Evolutionary conservation across 768 basidiomycete genomes (phyloP), one percentile per base, ranked within the genome.

Genomic region (Lentinula sp.): DNA sequence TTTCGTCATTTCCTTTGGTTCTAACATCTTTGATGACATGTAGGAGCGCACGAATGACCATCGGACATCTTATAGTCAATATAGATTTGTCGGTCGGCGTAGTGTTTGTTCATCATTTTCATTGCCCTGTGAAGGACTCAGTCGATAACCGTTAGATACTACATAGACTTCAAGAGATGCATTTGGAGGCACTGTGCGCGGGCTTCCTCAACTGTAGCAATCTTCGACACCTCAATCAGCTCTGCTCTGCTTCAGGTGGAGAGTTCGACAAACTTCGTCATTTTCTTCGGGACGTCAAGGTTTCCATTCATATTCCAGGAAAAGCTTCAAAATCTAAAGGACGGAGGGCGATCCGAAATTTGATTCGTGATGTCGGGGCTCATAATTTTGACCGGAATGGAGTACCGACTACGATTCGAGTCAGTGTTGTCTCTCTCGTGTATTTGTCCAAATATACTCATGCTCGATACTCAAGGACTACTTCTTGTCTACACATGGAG

Each of bases 61-160:
- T 70, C 1, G 71, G 70, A 9, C 59, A 69, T 13, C 66, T 81
- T 0, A 57, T 77, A 4, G 69, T 81, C 15, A 81, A 81, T 58
- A 72, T 80, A 0, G 80, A 81, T 56, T 72, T 73, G 0, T 76
- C 78, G 0, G 72, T 76, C 2, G 75, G 79, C 6, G 70, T 77
- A 1, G 61, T 81, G 78, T 80, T 69, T 59, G 69, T 62, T 43
- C 12, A 15, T 51, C 6, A 16, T 9, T 10, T 18, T 8, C 36
- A 43, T 32, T 61, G 8, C 37, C 37, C 37, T 39, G 13, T 51
- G 12, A 41, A 33, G 42, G 35, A 5, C 32, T 20, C 10, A 12
- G 42, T 43, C 49, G 28, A 28, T 28, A 28, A 28, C 23, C 28
- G 5, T 59, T 65, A 42, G 64, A n/a, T 9, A 16, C 32, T 36